Evolutionary conservation across 2,329 filamentous ascomycete species (phyloP), one percentile per base, ranked within the genome.

Genomic region (Macrophomina tecta): DNA sequence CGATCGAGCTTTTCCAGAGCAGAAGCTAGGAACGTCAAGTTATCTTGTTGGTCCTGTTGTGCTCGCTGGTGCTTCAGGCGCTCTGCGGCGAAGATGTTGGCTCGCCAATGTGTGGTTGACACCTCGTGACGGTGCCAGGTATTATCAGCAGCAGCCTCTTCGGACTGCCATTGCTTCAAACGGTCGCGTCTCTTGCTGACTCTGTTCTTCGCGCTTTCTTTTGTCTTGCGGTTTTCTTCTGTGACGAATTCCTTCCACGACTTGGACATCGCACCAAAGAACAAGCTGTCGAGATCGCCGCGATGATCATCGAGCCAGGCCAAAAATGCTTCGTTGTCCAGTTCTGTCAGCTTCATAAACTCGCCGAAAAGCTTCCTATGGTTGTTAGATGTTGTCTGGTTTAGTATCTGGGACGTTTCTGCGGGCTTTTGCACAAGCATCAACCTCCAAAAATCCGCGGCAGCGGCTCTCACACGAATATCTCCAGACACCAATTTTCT

Each of bases 1-100:
- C 90, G 85, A 67, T 94, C 89, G 80, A 98, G 90, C 74, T 90
- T 93, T 5, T 87, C 86, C 75, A 95, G 93, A 0, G 90, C 86
- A 0, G 91, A 88, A 49, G 88, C 87, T 68, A 96, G 86, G 75
- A 93, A 97, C 1, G 86, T 85, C 67, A 92, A 86, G 73, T 94
- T 94, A 75, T 99, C 95, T 72, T 97, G 93, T 73, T 97, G 92
- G 73, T 99, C 96, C 78, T 99, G 95, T 64, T 93, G 81, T 16
- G 92, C 86, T 69, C 95, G 86, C 76, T 98, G 94, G 70, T 97
- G 90, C 76, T 97, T 98, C 74, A 94, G 87, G 70, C 95, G 90
- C 76, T 99, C 95, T 0, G 94, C 93, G 58, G 91, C 89, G 77
- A 94, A 95, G 48, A 99, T 97, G 73, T 97, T 98, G 72, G 94